Conservation (phyloP, 371 early-diverging fungal species). For the Circinella minor region DNA sequence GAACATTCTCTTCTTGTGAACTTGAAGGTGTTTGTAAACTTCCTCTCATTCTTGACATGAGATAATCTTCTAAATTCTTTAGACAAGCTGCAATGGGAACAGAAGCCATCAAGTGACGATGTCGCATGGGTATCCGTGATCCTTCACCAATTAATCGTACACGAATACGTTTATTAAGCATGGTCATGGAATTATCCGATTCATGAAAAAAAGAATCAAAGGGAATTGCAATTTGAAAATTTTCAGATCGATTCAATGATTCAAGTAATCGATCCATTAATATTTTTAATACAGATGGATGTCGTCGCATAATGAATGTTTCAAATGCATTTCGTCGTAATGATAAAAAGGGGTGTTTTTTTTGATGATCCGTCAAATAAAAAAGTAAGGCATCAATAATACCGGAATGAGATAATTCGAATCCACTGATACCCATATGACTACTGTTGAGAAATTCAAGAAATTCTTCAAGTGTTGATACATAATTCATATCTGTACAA, state of each 20-base stretch:
- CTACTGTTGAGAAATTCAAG: constrained; percentile 30
- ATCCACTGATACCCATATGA: constrained; percentile 68
- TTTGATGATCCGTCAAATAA: constrained; percentile 35
- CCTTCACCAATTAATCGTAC: constrained; percentile 14
- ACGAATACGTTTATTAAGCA: constrained; percentile 10
- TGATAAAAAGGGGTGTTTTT: no score
- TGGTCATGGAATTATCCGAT: not conserved
- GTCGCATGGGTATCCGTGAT: not conserved
- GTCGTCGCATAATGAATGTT: not conserved
- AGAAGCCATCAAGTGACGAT: not conserved
- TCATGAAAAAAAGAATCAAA: not conserved
- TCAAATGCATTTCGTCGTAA: not conserved
- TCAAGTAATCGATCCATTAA: constrained; percentile 5
- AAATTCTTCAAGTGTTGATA: constrained; percentile 14
- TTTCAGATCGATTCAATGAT: constrained; percentile 7
- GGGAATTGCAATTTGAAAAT: constrained; percentile 1
- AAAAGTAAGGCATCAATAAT: constrained; percentile 60
- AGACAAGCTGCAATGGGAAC: constrained; percentile 7
- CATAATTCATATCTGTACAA: not conserved
- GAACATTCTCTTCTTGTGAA: not conserved
- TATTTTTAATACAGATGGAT: constrained; percentile 4
- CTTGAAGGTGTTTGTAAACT: not conserved
- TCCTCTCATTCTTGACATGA: not conserved
- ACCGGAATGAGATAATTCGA: constrained; percentile 80
- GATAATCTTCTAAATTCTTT: constrained; percentile 5